Percentiles rank a stretch among this genome's conserved stretches.
Conservation (phyloP, 441 rosid genomes). For the Euphorbia schlechtendalii region DNA sequence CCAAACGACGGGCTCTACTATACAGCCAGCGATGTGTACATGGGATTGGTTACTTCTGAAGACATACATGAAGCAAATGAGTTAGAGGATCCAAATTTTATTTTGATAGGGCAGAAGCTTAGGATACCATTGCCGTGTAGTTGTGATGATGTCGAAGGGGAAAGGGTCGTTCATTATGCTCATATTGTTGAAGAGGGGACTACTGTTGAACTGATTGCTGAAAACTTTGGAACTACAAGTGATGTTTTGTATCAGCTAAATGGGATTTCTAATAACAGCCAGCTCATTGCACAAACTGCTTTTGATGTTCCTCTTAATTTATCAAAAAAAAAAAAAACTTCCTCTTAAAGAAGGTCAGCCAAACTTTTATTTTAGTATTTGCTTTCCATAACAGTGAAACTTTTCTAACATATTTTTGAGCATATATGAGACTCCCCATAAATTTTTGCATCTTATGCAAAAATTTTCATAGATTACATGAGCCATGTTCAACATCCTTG, state of each 20-base stretch:
- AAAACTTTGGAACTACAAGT: conserved; percentile 31
- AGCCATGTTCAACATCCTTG: too few species aligned
- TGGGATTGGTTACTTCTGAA: conserved; percentile 19
- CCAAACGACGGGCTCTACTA: conserved; percentile 28
- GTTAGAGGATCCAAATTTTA: conserved; percentile 16
- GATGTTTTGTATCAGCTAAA: conserved; percentile 35
- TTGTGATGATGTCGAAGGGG: conserved; percentile 43
- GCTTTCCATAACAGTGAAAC: too few species aligned
- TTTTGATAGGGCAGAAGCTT: conserved; percentile 31
- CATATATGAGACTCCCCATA: too few species aligned
- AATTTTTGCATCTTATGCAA: too few species aligned
- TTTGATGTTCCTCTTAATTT: conserved; percentile 67
- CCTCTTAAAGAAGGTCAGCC: conserved; percentile 50
- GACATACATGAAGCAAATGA: conserved; percentile 31
- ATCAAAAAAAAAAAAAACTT: too few species aligned
- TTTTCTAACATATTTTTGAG: too few species aligned
- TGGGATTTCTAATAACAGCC: conserved; percentile 28
- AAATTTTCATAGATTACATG: too few species aligned
- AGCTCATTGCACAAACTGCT: conserved; percentile 35
- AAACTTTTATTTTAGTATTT: too few species aligned
- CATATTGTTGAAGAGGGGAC: conserved; percentile 41
- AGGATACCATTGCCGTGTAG: conserved; percentile 68
- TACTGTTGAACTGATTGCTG: conserved; percentile 37
- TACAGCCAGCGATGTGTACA: conserved; percentile 38
- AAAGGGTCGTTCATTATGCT: conserved; percentile 50